Percentiles rank a stretch among this genome's conserved stretches.
These are phyloP conservation scores for Aegilops sharonensis DNA, from an alignment of 176 grass and related monocot genomes.

Conservation along the genomic window DNA sequence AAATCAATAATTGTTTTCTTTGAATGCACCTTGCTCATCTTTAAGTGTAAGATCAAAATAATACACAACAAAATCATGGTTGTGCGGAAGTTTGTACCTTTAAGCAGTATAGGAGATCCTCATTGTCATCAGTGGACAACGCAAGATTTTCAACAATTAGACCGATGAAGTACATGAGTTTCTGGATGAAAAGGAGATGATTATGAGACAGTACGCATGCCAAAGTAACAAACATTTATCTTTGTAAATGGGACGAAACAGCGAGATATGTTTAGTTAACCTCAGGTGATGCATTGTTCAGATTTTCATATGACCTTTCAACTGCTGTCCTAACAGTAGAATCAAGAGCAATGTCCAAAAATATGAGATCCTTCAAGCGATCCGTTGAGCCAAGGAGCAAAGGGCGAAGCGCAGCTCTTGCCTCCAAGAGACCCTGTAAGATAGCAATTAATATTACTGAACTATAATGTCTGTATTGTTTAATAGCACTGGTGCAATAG, in stretches of 20 bases:
- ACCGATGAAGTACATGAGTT: slow-evolving; percentile 92
- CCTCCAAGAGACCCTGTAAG: slow-evolving; percentile 78
- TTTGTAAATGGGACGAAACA: not conserved
- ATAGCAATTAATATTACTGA: slow-evolving; percentile 12
- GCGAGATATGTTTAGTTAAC: slow-evolving; percentile 20
- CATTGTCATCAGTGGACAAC: slow-evolving; percentile 84
- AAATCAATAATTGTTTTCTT: not conserved
- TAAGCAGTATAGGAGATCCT: slow-evolving; percentile 87
- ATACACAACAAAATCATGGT: not conserved
- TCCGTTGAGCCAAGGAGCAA: slow-evolving; percentile 60
- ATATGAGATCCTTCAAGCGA: slow-evolving; percentile 88
- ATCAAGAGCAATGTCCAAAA: slow-evolving; percentile 96
- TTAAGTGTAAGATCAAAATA: not conserved
- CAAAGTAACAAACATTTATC: not conserved
- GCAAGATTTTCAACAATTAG: slow-evolving; percentile 97
- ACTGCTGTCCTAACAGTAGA: slow-evolving; percentile 88
- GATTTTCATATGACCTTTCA: slow-evolving; percentile 79
- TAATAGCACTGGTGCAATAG: not conserved
- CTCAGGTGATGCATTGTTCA: slow-evolving; percentile 67
- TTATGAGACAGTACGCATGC: slow-evolving; percentile 9
- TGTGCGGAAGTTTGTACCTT: slow-evolving; percentile 50
- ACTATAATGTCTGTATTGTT: not conserved
- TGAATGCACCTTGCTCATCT: not conserved
- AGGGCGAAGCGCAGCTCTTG: slow-evolving; percentile 69
- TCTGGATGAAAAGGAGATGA: slow-evolving; percentile 45